These are phyloP conservation scores for Pinus tabuliformis DNA, from an alignment of 75 land plant species.

Conservation along the genomic window DNA sequence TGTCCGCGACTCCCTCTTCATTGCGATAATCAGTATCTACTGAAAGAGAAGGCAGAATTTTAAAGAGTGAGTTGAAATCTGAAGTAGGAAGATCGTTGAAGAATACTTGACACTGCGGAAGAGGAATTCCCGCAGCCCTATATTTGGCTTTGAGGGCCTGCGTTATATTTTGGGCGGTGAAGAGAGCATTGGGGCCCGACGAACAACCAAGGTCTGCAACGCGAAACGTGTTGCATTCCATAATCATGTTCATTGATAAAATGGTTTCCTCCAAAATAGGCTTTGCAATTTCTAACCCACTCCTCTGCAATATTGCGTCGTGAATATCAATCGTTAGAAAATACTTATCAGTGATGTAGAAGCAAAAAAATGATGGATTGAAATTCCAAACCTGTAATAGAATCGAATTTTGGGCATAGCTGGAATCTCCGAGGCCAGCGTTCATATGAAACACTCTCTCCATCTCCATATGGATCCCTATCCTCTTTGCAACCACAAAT, in stretches of 20 bases:
- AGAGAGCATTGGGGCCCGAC: conserved; percentile 56
- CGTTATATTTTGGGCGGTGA: conserved; percentile 18
- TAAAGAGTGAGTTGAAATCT: conserved; percentile 61
- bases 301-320: not conserved
- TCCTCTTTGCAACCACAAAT: no score
- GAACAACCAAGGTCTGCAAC: conserved; percentile 70
- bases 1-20: not conserved
- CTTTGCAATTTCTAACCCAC: not conserved
- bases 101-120: conserved; percentile 38
- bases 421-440: conserved; percentile 12
- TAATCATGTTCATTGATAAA: not conserved
- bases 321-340: not conserved
- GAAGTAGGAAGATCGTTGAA: conserved; percentile 37
- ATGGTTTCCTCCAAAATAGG: not conserved
- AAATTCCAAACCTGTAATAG: conserved; percentile 15
- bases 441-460: conserved; percentile 8
- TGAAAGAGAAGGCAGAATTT: not conserved
- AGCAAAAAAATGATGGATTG: not conserved
- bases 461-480: no score
- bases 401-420: conserved; percentile 18
- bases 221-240: not conserved
- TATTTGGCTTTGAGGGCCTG: conserved; percentile 13
- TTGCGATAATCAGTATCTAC: not conserved
- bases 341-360: not conserved
- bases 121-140: not conserved